Evolutionary conservation across 2,329 filamentous ascomycete species (phyloP), one percentile per base, ranked within the genome.

Genomic region (Fusarium papillatum): DNA sequence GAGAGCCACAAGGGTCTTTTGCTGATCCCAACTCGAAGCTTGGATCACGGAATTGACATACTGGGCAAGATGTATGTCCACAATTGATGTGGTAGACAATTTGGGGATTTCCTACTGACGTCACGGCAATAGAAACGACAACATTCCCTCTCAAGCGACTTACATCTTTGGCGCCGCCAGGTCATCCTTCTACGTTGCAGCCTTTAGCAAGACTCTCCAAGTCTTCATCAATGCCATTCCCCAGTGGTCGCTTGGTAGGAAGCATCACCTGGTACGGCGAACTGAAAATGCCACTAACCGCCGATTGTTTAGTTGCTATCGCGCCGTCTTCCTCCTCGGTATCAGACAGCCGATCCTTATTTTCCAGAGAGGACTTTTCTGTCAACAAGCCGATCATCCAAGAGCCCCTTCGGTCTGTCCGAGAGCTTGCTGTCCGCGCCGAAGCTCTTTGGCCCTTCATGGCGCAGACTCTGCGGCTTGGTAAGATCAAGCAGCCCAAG

Each of bases 201-300:
- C 26, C 10, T 53, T 53, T 7, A 53, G 48, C 48, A 53, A 31
- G 26, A 31, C 48, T 29, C 17, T 53, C 10, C 48, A 53, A 31
- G 48, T 53, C 48, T 53, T 53, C 8, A 31, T 53, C 48, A 53
- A 31, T 17, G 11, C 48, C 48, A 53, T 53, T 8, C 48, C 48
- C 17, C 26, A 8, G 17, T 53, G 48, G 48, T 53, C 48, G 8
- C 48, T 53, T n/a, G 48, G 48, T 53, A 53, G 10, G 48, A 29
- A 31, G 4, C 10, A 7, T 14, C 10, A 7, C 17, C 6, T 4
- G 1, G 7, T 16, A 9, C 17, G 3, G 13, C 2, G 1, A 13
- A 5, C 3, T 10, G 10, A 9, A 14, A 4, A 19, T 10, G 4
- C 3, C 17, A 4, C 48, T 53, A 53, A 53, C 48, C 11, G 26